phyloP scores from a whole-genome alignment of 176 grass and related monocot species.

The Typha latifolia region DNA sequence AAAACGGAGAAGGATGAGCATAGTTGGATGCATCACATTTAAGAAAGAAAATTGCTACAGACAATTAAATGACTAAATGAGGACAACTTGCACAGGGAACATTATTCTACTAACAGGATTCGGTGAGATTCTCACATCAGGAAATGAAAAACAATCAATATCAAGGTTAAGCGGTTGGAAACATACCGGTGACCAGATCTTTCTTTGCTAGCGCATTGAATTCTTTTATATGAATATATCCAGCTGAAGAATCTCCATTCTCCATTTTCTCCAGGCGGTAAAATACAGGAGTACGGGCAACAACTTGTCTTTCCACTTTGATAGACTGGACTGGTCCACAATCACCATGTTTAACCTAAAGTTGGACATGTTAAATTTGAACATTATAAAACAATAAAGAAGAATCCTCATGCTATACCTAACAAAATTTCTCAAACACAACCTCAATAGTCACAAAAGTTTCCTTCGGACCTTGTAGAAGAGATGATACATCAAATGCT shows the following conservation, averaged over 20 bases:
- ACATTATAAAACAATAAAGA: slow-evolving; percentile 12
- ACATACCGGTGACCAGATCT: slow-evolving; percentile 93
- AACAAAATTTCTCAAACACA: slow-evolving; percentile 2
- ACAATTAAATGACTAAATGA: no score
- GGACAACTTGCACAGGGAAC: no score
- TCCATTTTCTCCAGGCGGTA: slow-evolving; percentile 86
- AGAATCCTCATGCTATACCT: neutral
- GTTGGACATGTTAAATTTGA: slow-evolving; percentile 20
- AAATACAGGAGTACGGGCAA: slow-evolving; percentile 71
- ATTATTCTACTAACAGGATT: no score
- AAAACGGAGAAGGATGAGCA: neutral
- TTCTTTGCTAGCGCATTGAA: slow-evolving; percentile 97
- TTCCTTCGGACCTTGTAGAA: slow-evolving; percentile 89
- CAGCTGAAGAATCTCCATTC: slow-evolving; percentile 52
- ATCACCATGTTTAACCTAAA: slow-evolving; percentile 81
- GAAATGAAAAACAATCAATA: neutral
- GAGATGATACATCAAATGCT: slow-evolving; percentile 87
- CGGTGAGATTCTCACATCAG: no score
- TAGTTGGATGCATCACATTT: no score
- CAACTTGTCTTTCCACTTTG: slow-evolving; percentile 84
- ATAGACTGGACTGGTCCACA: slow-evolving; percentile 80
- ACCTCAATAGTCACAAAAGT: slow-evolving; percentile 92
- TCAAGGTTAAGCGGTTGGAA: slow-evolving; percentile 32
- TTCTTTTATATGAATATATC: slow-evolving; percentile 92
- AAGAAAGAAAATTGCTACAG: no score